Conservation (phyloP, 805 yeast species). For the Yamadazyma nakazawae region DNA sequence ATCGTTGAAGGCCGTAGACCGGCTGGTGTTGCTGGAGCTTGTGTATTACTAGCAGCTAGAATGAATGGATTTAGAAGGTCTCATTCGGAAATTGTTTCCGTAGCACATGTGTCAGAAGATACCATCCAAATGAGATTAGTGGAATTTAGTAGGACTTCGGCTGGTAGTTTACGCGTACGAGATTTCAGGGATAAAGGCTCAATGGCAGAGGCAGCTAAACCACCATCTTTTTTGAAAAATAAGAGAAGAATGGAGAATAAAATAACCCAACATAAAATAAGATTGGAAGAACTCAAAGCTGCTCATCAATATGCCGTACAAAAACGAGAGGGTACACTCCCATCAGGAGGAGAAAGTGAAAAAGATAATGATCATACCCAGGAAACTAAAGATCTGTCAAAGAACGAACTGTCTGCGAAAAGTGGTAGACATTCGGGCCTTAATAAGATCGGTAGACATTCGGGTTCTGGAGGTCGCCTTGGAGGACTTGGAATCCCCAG, state of each 20-base stretch:
- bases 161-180: conserved; percentile 69
- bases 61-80: conserved; percentile 94
- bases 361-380: background rate
- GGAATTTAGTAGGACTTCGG: conserved; percentile 77
- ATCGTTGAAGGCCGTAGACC: conserved; percentile 96
- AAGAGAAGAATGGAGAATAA: background rate
- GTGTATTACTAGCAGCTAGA: conserved; percentile 87
- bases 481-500: background rate
- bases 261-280: background rate
- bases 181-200: conserved; percentile 58
- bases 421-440: background rate
- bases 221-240: conserved; percentile 59
- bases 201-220: conserved; percentile 50
- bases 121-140: conserved; percentile 87
- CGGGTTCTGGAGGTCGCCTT: background rate
- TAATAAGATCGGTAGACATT: background rate
- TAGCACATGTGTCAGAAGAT: conserved; percentile 92
- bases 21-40: conserved; percentile 98
- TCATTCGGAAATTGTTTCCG: conserved; percentile 90
- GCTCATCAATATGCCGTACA: conserved; percentile 1
- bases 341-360: background rate
- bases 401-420: background rate
- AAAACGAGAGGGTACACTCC: background rate
- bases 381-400: background rate
- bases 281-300: background rate